Evolutionary conservation across 2,329 filamentous ascomycete species (phyloP), one percentile per base, ranked within the genome.

Genomic region (Trichoderma guizhouense): DNA sequence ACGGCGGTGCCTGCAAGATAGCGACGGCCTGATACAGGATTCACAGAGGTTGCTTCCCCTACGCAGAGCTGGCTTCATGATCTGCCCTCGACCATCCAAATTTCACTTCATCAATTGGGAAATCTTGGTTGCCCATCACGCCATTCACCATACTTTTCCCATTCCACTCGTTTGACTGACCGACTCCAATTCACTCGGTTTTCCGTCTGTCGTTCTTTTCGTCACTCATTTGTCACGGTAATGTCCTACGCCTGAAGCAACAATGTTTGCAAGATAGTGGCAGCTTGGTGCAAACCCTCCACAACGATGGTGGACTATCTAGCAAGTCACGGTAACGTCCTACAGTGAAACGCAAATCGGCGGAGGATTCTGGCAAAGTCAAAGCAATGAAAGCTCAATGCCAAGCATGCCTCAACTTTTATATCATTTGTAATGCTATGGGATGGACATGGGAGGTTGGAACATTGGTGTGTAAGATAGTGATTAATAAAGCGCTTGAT

Each of bases 181-280:
- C 30, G 60, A 64, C 47, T 71, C 32, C 32, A 11, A 71, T 58
- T 71, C 68, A 71, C 60, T 64, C 68, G 47, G 57, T 71, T 66
- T 57, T 53, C 24, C 71, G 71, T 55, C 24, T 71, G 73, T 71
- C 61, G 53, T 61, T 71, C 53, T 11, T 53, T 53, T 67, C 53
- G 51, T 67, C 64, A 67, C 32, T 67, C 64, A 24, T 67, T 67
- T 39, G 34, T 36, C 39, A 43, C 15, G 39, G 39, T n/a, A n/a
- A 43, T 43, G 39, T n/a, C 18, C n/a, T 51, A 51, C 43, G 5
- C 15, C n/a, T 21, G n/a, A 51, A 51, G 43, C n/a, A 51, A n/a
- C 43, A 21, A 21, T 51, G 43, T 21, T 21, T 51, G 9, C 43
- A 51, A 51, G 43, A 12, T 12, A 21, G 43, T 51, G 43, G 43